Conservation (phyloP, 768 basidiomycete species). For the Kwoniella dejecticola region DNA sequence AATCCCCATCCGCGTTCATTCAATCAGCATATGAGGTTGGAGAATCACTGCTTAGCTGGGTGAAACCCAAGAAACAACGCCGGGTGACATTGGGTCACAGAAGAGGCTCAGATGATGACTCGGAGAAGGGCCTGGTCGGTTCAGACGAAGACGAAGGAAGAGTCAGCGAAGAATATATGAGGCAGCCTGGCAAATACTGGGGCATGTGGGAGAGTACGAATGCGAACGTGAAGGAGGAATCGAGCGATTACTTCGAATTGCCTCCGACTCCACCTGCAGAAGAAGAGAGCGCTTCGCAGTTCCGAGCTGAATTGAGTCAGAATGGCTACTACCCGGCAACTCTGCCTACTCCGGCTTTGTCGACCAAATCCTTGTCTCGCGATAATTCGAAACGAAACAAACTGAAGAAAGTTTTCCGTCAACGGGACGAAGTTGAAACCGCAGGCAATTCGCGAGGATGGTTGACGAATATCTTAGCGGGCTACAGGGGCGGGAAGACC, state of each 20-base stretch:
- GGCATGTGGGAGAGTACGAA: constrained; percentile 23
- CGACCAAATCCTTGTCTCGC: constrained; percentile 28
- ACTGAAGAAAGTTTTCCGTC: constrained; percentile 9
- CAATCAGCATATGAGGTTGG: constrained; percentile 36
- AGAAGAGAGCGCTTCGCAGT: constrained; percentile 6
- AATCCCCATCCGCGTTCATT: constrained; percentile 13
- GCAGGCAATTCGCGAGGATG: constrained; percentile 25
- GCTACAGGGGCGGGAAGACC: constrained; percentile 24
- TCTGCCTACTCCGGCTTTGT: constrained; percentile 44
- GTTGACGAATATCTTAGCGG: constrained; percentile 24
- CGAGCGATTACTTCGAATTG: constrained; percentile 37
- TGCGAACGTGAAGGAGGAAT: constrained; percentile 9
- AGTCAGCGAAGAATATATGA: constrained; percentile 9
- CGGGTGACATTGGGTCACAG: not conserved
- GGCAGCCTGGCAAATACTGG: constrained; percentile 23
- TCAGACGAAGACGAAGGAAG: constrained; percentile 26
- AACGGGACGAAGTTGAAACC: not conserved
- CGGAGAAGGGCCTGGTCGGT: constrained; percentile 27
- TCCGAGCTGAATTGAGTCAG: constrained; percentile 7
- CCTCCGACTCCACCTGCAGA: constrained; percentile 36
- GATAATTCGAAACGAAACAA: constrained; percentile 17
- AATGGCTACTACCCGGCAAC: constrained; percentile 2
- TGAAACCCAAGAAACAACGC: constrained; percentile 7
- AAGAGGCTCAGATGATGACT: constrained; percentile 26
- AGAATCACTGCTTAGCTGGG: constrained; percentile 28